phyloP scores from a whole-genome alignment of 305 asterid genomes.

The Caryopteris hybrid region DNA sequence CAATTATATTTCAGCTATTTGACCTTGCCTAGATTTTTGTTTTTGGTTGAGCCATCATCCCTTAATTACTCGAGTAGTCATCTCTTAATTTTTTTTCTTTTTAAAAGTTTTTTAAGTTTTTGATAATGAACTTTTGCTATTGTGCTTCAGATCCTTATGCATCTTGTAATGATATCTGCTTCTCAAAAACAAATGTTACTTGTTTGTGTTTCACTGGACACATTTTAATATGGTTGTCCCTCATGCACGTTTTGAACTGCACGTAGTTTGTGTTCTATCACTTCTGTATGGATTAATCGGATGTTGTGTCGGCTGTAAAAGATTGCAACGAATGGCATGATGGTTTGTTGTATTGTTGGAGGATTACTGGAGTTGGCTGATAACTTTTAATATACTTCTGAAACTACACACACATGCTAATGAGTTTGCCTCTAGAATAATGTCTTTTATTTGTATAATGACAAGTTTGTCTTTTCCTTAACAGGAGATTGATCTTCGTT shows the following conservation, averaged over 20 bases:
- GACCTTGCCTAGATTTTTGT: constrained; percentile 6
- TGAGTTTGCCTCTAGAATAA: not conserved
- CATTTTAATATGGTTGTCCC: not conserved
- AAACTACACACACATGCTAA: not conserved
- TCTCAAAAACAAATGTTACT: not conserved
- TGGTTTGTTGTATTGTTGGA: constrained; percentile 5
- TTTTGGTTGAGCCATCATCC: constrained; percentile 3
- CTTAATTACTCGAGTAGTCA: not conserved
- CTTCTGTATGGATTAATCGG: not conserved
- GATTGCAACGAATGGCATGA: not conserved
- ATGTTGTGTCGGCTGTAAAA: constrained; percentile 2
- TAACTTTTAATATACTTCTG: not conserved
- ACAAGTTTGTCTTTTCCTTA: constrained; percentile 16
- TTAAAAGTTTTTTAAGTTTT: not conserved
- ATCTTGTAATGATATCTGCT: not conserved
- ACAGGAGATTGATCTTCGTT: constrained; percentile 90
- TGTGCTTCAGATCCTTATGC: not conserved
- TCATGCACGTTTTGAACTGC: not conserved
- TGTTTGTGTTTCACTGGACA: not conserved
- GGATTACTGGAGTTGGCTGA: constrained; percentile 12
- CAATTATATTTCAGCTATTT: not conserved
- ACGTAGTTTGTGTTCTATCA: not conserved
- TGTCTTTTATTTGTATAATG: constrained; percentile 3
- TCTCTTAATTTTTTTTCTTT: not conserved
- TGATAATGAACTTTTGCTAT: not conserved